A percentile compares a stretch with the other conserved stretches of the same genome.
These are phyloP conservation scores for Linum lewisii DNA, from an alignment of 345 rosid genomes.

Conservation along the genomic window DNA sequence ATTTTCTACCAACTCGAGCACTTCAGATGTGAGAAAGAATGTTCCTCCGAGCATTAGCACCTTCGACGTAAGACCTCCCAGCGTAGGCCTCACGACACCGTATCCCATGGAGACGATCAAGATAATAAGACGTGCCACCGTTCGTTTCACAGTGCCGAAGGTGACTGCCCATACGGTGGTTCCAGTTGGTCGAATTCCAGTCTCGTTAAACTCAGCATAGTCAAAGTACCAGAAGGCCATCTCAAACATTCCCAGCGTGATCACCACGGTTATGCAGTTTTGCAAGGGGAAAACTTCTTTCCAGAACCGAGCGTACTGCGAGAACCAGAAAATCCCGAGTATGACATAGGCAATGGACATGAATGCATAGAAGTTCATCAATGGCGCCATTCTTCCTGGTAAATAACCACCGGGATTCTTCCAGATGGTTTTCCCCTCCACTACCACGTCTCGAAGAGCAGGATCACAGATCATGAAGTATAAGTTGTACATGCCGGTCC, in stretches of 20 bases:
- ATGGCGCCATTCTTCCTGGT: constrained; percentile 96
- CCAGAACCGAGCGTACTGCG: constrained; percentile 89
- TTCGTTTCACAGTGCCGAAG: constrained; percentile 66
- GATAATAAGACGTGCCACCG: constrained; percentile 68
- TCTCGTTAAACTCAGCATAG: constrained; percentile 78
- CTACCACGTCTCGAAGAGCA: constrained; percentile 44
- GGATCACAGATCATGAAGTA: constrained; percentile 87
- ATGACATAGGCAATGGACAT: constrained; percentile 86
- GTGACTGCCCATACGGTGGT: constrained; percentile 92
- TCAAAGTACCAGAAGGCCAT: constrained; percentile 97
- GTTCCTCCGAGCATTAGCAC: constrained; percentile 82
- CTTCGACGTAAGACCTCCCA: constrained; percentile 87
- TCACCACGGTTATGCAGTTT: constrained; percentile 79
- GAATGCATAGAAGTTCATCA: constrained; percentile 78
- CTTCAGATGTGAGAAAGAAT: constrained; percentile 81
- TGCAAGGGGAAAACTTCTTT: constrained; percentile 80
- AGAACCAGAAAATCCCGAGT: constrained; percentile 89
- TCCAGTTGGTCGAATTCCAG: constrained; percentile 76
- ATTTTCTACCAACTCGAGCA: constrained; percentile 84
- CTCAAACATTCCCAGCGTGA: constrained; percentile 87
- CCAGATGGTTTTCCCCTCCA: constrained; percentile 89
- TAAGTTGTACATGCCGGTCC: constrained; percentile 90
- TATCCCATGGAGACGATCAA: constrained; percentile 91
- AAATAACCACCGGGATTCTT: constrained; percentile 85
- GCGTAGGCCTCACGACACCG: constrained; percentile 94